phyloP scores from a whole-genome alignment of 2,329 filamentous ascomycete species.

The Incumbomyces lentus region DNA sequence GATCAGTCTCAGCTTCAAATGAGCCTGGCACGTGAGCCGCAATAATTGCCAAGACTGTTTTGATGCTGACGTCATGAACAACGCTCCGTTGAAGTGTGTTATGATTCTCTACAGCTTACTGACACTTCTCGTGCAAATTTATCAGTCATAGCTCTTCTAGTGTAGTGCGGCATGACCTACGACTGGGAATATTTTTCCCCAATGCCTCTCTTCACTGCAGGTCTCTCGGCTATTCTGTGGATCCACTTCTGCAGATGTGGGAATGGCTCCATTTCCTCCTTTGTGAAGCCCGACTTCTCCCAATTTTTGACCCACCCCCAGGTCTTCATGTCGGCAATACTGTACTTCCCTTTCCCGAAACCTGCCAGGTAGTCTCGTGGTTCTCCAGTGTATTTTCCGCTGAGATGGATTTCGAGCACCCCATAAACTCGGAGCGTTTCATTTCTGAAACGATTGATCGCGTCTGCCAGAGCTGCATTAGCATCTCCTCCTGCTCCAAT shows the following conservation, averaged over 20 bases:
- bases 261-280: conserved; percentile 41
- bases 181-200: conserved; percentile 28
- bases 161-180: conserved; percentile 10
- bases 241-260: conserved; percentile 45
- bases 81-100: no score
- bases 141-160: background rate
- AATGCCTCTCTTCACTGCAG: conserved; percentile 39
- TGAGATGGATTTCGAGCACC: conserved; percentile 46
- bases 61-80: background rate
- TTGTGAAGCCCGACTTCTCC: conserved; percentile 33
- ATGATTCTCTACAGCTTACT: background rate
- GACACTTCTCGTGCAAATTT: background rate
- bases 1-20: no score
- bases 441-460: conserved; percentile 42
- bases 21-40: no score
- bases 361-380: conserved; percentile 44
- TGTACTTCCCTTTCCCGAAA: conserved; percentile 45
- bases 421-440: conserved; percentile 43
- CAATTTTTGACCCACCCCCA: conserved; percentile 42
- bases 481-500: background rate
- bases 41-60: background rate
- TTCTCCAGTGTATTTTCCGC: conserved; percentile 41
- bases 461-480: conserved; percentile 24
- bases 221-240: conserved; percentile 39
- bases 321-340: conserved; percentile 43